Percentiles rank a stretch among this genome's conserved stretches.
phyloP scores from a whole-genome alignment of 139 green algal species.

The Asterochloris erici region DNA sequence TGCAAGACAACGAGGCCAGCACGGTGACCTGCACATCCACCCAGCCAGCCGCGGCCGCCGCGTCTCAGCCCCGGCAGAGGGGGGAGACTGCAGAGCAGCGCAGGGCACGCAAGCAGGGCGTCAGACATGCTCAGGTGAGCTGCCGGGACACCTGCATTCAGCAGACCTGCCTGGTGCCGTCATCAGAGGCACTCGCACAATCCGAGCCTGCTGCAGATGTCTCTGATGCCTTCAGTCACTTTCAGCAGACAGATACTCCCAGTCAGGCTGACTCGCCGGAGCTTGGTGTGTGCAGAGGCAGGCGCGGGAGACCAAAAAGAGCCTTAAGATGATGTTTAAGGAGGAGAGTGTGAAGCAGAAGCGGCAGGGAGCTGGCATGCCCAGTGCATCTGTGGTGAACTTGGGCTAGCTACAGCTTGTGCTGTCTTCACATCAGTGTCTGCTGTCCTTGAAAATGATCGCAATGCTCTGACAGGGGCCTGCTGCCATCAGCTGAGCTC shows the following conservation, averaged over 20 bases:
- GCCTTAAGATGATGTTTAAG: constrained; percentile 76
- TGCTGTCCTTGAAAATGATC: too few relatives aligned
- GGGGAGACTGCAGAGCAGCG: background rate
- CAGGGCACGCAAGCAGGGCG: background rate
- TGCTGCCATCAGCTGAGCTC: too few relatives aligned
- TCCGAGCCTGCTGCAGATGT: background rate
- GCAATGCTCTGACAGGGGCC: too few relatives aligned
- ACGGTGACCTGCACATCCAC: too few relatives aligned
- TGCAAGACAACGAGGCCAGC: too few relatives aligned
- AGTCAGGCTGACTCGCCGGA: background rate
- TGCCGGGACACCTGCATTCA: background rate
- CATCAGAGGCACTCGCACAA: background rate
- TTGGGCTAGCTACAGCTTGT: background rate
- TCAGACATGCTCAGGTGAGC: background rate
- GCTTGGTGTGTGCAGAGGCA: constrained; percentile 28
- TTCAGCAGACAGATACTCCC: background rate
- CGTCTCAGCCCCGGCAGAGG: too few relatives aligned
- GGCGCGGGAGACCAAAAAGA: constrained; percentile 76
- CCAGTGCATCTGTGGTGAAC: background rate
- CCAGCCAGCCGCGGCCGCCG: too few relatives aligned
- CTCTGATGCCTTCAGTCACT: background rate
- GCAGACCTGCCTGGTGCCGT: background rate
- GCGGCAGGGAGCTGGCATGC: constrained; percentile 34
- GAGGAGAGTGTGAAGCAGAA: constrained; percentile 49
- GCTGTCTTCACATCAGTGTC: background rate